Base-by-base conservation (phyloP, 352 stramenopile species). In the Pythium myriotylum region DNA sequence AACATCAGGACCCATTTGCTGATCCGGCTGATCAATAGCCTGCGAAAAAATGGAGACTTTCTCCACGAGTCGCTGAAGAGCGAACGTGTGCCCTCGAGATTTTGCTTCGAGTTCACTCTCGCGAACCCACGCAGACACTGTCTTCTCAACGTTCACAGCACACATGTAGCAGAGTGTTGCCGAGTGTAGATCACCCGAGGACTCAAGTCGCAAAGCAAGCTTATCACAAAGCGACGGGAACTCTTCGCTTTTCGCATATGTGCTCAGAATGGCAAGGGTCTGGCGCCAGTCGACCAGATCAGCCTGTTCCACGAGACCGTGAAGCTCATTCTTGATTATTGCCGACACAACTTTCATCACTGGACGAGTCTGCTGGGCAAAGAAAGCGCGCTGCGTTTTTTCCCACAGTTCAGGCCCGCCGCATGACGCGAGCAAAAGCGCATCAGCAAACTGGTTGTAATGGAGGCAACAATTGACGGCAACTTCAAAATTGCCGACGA, bases 131-230 rank as follows among this genome's bases (percentile, higher is more conserved):
- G 95, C 87, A 42, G 70, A 78, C 35, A 95, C 86, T 0, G 84
- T 94, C 73, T 95, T 95, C 63, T 91, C 77, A 7, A 95, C 76
- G 47, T 97, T 95, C 29, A 95, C 82, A n/a, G 94, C 92, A 62
- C 95, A 99, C 93, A 99, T 98, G 76, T 97, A 99, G 72, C 96
- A 99, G 22, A 99, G 72, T 39, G 90, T 98, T 19, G 97, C 97
- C 58, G 86, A 97, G 59, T 89, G 76, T 35, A 86, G 41, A 66
- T 99, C 96, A 2, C 95, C 85, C 54, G 94, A 85, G 0, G 51
- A 72, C 74, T 99, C 94, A 9, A 99, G 81, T 39, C 91, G 77
- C 32, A 87, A 83, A 19, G 94, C 97, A 16, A 99, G 76, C 27
- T 91, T 87, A 61, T 98, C 92, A 65, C 97, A 99, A 24, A 99